These are phyloP conservation scores for Euphorbia tirucalli DNA, from an alignment of 345 rosid species.

Conservation along the genomic window DNA sequence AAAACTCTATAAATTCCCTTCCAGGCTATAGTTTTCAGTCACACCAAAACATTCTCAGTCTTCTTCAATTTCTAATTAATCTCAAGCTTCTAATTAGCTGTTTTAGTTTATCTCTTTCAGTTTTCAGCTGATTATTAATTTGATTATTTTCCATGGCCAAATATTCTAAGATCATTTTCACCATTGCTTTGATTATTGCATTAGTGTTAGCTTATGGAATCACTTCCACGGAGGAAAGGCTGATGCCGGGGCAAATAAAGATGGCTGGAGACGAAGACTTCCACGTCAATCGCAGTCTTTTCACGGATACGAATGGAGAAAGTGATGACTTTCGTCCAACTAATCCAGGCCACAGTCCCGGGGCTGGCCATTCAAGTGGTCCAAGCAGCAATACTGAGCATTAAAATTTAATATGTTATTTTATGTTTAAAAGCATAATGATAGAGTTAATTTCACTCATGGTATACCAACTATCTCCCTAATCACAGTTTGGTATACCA, in stretches of 20 bases:
- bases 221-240: conserved; percentile 25
- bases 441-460: too few relatives aligned
- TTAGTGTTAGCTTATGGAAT: conserved; percentile 23
- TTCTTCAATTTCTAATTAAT: too few relatives aligned
- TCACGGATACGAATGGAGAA: background rate
- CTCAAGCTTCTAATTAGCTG: too few relatives aligned
- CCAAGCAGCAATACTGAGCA: conserved; percentile 4
- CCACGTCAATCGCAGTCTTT: conserved; percentile 18
- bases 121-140: background rate
- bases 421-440: too few relatives aligned
- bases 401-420: too few relatives aligned
- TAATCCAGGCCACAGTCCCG: conserved; percentile 55
- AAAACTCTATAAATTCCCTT: conserved; percentile 33
- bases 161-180: conserved; percentile 12
- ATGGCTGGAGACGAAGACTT: background rate
- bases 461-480: too few relatives aligned
- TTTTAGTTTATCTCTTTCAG: background rate
- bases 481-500: too few relatives aligned
- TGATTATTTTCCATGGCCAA: conserved; percentile 19
- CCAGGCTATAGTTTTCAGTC: conserved; percentile 9
- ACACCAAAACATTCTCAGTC: conserved; percentile 16
- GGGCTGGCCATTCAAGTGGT: conserved; percentile 48
- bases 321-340: conserved; percentile 44
- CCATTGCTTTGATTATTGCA: conserved; percentile 14
- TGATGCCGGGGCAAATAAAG: background rate